Conservation (phyloP, 768 basidiomycete genomes). For the Neoboletus magnificus region DNA sequence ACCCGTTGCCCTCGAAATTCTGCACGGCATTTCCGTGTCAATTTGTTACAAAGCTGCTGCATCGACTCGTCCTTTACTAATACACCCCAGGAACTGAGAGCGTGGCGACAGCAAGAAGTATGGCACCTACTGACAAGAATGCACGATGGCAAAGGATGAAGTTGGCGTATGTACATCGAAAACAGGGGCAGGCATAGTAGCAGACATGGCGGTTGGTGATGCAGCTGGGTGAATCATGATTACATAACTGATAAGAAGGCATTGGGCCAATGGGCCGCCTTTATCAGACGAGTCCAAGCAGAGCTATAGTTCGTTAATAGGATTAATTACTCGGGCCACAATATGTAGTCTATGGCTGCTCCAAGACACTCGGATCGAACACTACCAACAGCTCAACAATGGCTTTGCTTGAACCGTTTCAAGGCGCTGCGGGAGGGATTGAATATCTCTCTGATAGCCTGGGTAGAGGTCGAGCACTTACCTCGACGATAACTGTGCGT, state of each 20-base stretch:
- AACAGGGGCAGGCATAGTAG: constrained; percentile 38
- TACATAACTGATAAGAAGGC: too few species aligned
- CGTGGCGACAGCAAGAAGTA: not conserved
- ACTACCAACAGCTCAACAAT: constrained; percentile 69
- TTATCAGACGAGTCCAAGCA: too few species aligned
- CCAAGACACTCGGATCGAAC: not conserved
- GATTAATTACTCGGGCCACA: not conserved
- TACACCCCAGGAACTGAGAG: constrained; percentile 27
- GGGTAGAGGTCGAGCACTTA: constrained; percentile 31
- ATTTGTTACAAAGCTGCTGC: constrained; percentile 61
- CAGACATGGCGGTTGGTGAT: constrained; percentile 21
- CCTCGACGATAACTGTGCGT: constrained; percentile 69
- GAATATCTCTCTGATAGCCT: not conserved
- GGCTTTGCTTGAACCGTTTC: constrained; percentile 70
- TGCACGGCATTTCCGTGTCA: constrained; percentile 61
- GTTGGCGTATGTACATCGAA: constrained; percentile 75
- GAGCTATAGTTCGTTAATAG: not conserved
- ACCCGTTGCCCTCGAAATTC: constrained; percentile 61
- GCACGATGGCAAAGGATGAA: constrained; percentile 70
- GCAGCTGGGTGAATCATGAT: not conserved
- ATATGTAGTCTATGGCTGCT: constrained; percentile 4
- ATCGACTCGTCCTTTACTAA: constrained; percentile 70
- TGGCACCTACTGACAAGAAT: constrained; percentile 55
- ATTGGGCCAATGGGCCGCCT: too few species aligned
- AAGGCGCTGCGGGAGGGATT: constrained; percentile 49